Conservation (phyloP, 495 filamentous ascomycete species). For the Annulohypoxylon maeteangense region DNA sequence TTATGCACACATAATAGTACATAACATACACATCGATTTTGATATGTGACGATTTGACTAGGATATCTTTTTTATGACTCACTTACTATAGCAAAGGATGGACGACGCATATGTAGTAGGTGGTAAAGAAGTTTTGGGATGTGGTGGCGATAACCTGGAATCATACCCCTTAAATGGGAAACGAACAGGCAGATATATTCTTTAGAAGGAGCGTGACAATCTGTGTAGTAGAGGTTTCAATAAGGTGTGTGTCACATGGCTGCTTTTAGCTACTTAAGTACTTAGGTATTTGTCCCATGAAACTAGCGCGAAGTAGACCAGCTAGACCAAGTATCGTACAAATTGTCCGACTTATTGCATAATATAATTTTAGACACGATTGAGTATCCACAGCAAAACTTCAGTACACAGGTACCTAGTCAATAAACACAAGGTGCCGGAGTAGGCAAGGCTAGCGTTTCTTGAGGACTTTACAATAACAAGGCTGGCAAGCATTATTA, state of each 20-base stretch:
- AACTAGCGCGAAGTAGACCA: not conserved
- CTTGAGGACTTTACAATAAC: conserved; percentile 5
- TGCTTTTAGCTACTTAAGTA: conserved; percentile 27
- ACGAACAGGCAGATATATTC: conserved; percentile 28
- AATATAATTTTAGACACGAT: conserved; percentile 7
- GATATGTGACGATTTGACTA: not conserved
- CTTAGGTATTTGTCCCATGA: conserved; percentile 24
- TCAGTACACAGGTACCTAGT: too few relatives aligned
- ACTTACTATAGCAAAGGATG: conserved; percentile 5
- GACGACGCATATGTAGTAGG: not conserved
- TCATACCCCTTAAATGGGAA: conserved; percentile 17
- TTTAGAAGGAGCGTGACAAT: conserved; percentile 17
- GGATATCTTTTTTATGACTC: conserved; percentile 16
- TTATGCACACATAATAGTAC: conserved; percentile 21
- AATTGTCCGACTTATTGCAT: conserved; percentile 10
- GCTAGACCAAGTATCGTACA: conserved; percentile 14
- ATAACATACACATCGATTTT: not conserved
- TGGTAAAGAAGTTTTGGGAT: not conserved
- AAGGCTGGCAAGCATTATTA: not conserved
- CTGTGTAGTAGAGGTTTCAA: conserved; percentile 2
- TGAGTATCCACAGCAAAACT: not conserved
- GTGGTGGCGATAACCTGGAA: conserved; percentile 25
- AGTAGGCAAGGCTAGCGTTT: not conserved
- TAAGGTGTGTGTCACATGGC: conserved; percentile 36
- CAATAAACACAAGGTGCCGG: not conserved